Conservation (phyloP, 2,329 filamentous ascomycete species). For the Fusarium piperis region DNA sequence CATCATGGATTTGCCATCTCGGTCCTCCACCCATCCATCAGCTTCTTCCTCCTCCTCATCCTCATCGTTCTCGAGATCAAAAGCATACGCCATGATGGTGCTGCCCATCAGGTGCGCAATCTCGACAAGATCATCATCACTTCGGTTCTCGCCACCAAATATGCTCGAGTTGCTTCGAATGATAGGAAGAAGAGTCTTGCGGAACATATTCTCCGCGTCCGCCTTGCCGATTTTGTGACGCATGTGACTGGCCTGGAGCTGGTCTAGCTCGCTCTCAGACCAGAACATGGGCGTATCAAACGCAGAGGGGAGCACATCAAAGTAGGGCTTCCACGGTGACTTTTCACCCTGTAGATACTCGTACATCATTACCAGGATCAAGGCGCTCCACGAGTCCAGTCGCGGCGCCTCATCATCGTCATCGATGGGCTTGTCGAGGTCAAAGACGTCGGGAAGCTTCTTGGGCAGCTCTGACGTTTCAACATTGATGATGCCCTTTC, state of each 20-base stretch:
- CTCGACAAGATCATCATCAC: conserved; percentile 57
- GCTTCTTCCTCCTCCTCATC: conserved; percentile 67
- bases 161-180: conserved; percentile 56
- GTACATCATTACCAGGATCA: conserved; percentile 84
- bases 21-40: conserved; percentile 73
- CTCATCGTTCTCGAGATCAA: conserved; percentile 75
- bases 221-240: conserved; percentile 78
- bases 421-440: conserved; percentile 48
- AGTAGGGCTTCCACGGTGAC: conserved; percentile 82
- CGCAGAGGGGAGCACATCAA: conserved; percentile 73
- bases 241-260: conserved; percentile 82
- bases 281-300: conserved; percentile 96
- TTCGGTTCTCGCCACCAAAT: conserved; percentile 53
- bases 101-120: conserved; percentile 84
- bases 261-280: conserved; percentile 72
- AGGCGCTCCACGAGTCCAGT: conserved; percentile 64
- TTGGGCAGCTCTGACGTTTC: conserved; percentile 75
- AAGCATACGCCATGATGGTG: conserved; percentile 92
- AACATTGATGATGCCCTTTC: conserved; percentile 73
- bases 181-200: conserved; percentile 60
- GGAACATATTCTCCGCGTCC: conserved; percentile 76
- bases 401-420: conserved; percentile 49
- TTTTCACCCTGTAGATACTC: conserved; percentile 68
- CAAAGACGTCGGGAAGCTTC: conserved; percentile 65
- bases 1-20: conserved; percentile 68